Conservation (phyloP, 768 basidiomycete genomes). For the Phanerochaete carnosa region DNA sequence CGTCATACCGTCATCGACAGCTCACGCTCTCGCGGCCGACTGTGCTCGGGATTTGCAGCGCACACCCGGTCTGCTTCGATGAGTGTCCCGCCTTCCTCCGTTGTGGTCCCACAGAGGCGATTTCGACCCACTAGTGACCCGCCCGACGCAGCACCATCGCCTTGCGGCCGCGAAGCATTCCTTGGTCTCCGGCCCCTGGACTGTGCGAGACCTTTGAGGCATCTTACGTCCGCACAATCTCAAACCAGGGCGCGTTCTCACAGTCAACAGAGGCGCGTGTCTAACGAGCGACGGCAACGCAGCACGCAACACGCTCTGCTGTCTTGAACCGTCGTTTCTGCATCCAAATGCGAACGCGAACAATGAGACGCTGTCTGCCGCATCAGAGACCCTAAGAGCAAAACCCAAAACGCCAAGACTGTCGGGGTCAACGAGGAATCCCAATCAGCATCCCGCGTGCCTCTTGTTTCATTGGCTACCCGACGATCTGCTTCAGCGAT, state of each 20-base stretch:
- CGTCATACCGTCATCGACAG: neutral
- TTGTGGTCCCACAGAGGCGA: neutral
- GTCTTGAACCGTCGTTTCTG: neutral
- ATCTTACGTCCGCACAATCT: neutral
- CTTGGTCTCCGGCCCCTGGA: neutral
- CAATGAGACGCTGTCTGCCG: too few species aligned
- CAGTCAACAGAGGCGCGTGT: neutral
- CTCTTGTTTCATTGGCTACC: neutral
- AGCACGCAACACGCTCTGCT: neutral
- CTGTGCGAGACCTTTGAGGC: neutral
- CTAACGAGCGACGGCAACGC: neutral
- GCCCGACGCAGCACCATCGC: neutral
- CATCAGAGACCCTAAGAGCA: neutral
- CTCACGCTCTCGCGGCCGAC: neutral
- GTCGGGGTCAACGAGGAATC: neutral
- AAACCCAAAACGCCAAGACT: neutral
- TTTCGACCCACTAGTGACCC: neutral
- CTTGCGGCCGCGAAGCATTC: neutral
- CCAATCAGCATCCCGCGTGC: neutral
- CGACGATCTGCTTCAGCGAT: neutral
- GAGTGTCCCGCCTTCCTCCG: neutral
- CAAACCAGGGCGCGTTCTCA: neutral
- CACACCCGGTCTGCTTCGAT: neutral
- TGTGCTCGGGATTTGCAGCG: neutral
- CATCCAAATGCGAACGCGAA: too few species aligned